Base-by-base conservation (phyloP, 1,139 yeast species). In the Blastobotrys illinoisensis region DNA sequence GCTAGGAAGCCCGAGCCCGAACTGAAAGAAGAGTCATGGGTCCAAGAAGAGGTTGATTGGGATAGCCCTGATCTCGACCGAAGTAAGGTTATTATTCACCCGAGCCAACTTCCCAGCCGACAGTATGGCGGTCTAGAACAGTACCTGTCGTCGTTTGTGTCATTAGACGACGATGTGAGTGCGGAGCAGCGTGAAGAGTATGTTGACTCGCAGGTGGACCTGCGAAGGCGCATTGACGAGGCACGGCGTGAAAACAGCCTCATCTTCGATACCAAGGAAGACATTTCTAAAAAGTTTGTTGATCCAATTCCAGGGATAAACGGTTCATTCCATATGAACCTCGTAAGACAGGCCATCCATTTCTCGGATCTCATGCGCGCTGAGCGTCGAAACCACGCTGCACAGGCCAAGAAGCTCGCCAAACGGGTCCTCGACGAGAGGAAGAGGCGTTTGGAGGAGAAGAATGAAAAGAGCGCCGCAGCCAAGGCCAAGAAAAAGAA, bases 361-460 rank as follows among this genome's bases (percentile, higher is more conserved):
- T 81, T 89, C 64, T 80, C 96, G 5, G 85, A 82, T 62, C 72
- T 88, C 7, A 83, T 89, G 62, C 82, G 80, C 55, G 93, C 86
- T 58, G 78, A 81, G 57, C 78, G 89, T 52, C 81, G 76, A 57
- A 80, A 81, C 26, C 88, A 87, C 62, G 79, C 82, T 24, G 78
- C 85, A n/a, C 76, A 83, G 59, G 83, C 89, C 1, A 80, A 85
- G 63, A 88, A 83, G 62, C 78, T 90, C 14, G 85, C 97, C 0
- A 82, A 79, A 50, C 88, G 90, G 87, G 75, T 95, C 32, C 96
- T 95, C 48, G 90, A 88, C 60, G 98, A 93, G 61, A 80, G 96
- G 58, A 80, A 83, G 57, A 79, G 79, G 18, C 81, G 82, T 59
- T 93, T 86, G 59, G 81, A 81, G 86, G 78, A 60, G 81, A 81